Evolutionary conservation across 1,284 basidiomycete genomes (phyloP).

Genomic region (Cryptococcus floricola): DNA sequence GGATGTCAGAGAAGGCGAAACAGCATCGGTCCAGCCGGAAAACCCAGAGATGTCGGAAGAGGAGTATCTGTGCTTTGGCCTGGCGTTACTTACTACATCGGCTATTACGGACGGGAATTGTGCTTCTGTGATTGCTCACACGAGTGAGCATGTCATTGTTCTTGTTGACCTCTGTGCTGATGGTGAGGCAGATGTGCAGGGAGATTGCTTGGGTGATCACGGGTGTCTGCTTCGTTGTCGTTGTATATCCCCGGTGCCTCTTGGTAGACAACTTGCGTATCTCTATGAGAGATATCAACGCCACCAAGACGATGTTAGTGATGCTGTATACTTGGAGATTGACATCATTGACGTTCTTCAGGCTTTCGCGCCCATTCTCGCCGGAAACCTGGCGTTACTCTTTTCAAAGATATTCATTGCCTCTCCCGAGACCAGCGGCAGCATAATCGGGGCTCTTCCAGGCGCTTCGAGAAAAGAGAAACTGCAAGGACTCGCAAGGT

Average conservation of each 20-base stretch:
- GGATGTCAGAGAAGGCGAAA: background rate
- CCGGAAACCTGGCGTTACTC: conserved; percentile 21
- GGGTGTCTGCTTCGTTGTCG: conserved; percentile 15
- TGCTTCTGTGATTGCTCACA: background rate
- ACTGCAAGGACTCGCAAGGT: conserved; percentile 9
- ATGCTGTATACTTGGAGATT: too few species aligned
- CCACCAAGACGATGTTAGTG: conserved; percentile 11
- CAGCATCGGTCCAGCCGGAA: background rate
- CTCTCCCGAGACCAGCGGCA: background rate
- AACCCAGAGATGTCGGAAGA: conserved; percentile 3
- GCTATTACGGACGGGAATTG: background rate
- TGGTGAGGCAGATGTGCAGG: background rate
- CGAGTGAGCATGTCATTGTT: conserved; percentile 1
- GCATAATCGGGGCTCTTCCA: conserved; percentile 4
- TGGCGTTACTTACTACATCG: conserved; percentile 11
- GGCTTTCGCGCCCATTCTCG: conserved; percentile 8
- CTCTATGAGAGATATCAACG: conserved; percentile 6
- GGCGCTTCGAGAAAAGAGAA: conserved; percentile 4
- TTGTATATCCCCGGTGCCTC: conserved; percentile 4
- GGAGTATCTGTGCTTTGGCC: conserved; percentile 9
- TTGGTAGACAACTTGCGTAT: conserved; percentile 9
- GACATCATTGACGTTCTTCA: background rate
- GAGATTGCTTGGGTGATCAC: conserved; percentile 4
- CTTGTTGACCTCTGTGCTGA: background rate
- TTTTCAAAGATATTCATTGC: conserved; percentile 10